Evolutionary conservation across 176 grass and related monocot genomes (phyloP), one percentile per base, ranked within the genome.

Genomic region (Hyparrhenia diplandra): DNA sequence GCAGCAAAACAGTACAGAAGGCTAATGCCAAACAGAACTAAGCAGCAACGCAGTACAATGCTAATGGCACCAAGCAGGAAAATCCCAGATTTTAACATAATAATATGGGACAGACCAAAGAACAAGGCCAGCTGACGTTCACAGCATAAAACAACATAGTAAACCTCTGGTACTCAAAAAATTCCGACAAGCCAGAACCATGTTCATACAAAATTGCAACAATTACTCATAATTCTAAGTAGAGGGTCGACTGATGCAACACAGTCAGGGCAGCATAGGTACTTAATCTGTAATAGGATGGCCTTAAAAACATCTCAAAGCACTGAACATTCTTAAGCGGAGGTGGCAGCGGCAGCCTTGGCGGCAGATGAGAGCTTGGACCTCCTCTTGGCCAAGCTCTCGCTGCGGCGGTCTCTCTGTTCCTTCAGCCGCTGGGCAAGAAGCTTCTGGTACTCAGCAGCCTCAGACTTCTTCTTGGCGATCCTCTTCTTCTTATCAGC

Each of bases 401-500:
- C 95, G 9, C 92, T 94, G 6, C 95, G 80, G 52, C 90, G 86
- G 0, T 98, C 92, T 20, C 90, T 86, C 85, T 98, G 95, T 71
- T 95, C 95, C 88, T 95, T 95, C 39, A 98, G 86, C 64, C 92
- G 84, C 86, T 83, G 85, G 1, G 95, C 92, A 10, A 98, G 90
- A 9, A 98, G 84, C 84, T 98, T 98, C 90, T 98, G 95, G 79
- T 98, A 98, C 66, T 98, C 95, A 0, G 90, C 95, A 5, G 95
- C 95, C 83, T 98, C 95, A 0, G 90, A 63, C 78, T 95, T 88
- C 58, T 94, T 94, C 92, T 98, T 98, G 3, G 86, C 32, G 0
- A 98, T 94, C 74, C 92, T 94, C 90, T 89, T 98, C 86, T 98
- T 98, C 95, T 98, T 98, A 32, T 91, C 95, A 1, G 95, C 78